phyloP scores from a whole-genome alignment of 2,329 filamentous ascomycete species.

The Zelopaecilomyces penicillatus region DNA sequence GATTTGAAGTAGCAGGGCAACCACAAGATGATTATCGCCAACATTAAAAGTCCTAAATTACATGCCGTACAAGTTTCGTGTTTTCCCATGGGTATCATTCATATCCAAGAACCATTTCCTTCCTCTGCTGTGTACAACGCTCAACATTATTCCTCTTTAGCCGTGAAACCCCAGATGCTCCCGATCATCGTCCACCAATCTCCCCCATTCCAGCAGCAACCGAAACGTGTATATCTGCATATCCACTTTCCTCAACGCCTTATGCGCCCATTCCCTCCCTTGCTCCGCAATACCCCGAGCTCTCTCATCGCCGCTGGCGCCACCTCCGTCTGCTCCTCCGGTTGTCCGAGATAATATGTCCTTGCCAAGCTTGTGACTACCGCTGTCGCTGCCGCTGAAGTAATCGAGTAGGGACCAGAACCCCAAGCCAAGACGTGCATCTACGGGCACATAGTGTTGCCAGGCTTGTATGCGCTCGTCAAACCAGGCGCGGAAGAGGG shows the following conservation, averaged over 20 bases:
- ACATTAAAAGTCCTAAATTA: no score
- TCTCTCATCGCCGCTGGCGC: slow-evolving; percentile 7
- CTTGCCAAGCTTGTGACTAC: neutral
- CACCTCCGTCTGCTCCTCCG: no score
- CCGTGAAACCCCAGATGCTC: slow-evolving; percentile 24
- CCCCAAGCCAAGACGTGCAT: slow-evolving; percentile 41
- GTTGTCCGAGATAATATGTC: no score
- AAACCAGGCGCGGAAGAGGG: slow-evolving; percentile 56
- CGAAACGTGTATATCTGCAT: slow-evolving; percentile 71
- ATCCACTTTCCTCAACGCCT: slow-evolving; percentile 55
- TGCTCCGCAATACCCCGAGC: slow-evolving; percentile 22
- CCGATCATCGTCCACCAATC: slow-evolving; percentile 49
- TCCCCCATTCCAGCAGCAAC: slow-evolving; percentile 61
- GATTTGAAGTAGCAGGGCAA: no score
- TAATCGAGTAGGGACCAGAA: slow-evolving; percentile 46
- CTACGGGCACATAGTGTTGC: slow-evolving; percentile 56
- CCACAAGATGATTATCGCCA: no score
- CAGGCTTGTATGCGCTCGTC: slow-evolving; percentile 52
- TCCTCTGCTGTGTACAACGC: no score
- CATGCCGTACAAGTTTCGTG: no score
- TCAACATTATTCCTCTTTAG: neutral
- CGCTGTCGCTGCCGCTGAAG: slow-evolving; percentile 7
- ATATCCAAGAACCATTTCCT: no score
- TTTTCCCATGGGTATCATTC: no score
- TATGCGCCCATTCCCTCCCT: slow-evolving; percentile 45